phyloP scores from a whole-genome alignment of 108 stramenopile species.

The Conticribra guillardii region DNA sequence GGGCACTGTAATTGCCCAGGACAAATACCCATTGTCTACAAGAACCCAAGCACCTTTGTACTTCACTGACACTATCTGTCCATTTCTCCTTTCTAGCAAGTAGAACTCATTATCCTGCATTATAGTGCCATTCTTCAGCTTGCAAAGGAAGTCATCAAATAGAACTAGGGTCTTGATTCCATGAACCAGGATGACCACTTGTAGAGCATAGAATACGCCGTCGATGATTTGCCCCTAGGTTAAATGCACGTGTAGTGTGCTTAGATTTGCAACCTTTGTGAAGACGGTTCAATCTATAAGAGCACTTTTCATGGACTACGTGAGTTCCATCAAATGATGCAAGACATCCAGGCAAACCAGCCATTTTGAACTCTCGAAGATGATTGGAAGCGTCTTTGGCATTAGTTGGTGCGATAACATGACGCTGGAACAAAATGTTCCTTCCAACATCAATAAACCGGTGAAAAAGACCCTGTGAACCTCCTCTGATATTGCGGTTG shows the following conservation, averaged over 20 bases:
- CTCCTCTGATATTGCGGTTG: slow-evolving; percentile 26
- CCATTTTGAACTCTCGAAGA: slow-evolving; percentile 12
- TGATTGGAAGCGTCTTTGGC: neutral
- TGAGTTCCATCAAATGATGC: slow-evolving; percentile 16
- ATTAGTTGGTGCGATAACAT: neutral
- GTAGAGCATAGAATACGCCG: slow-evolving; percentile 27
- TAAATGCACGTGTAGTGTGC: slow-evolving; percentile 15
- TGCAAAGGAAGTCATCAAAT: slow-evolving; percentile 9
- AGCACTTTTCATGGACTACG: slow-evolving; percentile 12
- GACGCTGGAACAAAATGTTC: slow-evolving; percentile 2
- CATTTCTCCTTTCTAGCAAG: slow-evolving; percentile 8
- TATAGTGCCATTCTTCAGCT: slow-evolving; percentile 13
- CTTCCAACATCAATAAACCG: slow-evolving; percentile 15
- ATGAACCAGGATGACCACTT: slow-evolving; percentile 2
- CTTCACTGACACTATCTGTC: neutral
- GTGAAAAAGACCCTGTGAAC: slow-evolving; percentile 12
- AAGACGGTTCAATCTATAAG: neutral
- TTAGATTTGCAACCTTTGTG: slow-evolving; percentile 17
- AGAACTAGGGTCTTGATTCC: slow-evolving; percentile 16
- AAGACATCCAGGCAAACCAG: slow-evolving; percentile 8
- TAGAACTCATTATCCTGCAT: slow-evolving; percentile 11
- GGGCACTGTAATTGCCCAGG: slow-evolving; percentile 10
- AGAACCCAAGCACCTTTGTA: slow-evolving; percentile 10
- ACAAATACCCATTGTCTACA: slow-evolving; percentile 13
- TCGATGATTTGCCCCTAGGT: slow-evolving; percentile 20